Evolutionary conservation across 2,329 filamentous ascomycete species (phyloP), one percentile per base, ranked within the genome.

Genomic region (Talaromyces sp.): DNA sequence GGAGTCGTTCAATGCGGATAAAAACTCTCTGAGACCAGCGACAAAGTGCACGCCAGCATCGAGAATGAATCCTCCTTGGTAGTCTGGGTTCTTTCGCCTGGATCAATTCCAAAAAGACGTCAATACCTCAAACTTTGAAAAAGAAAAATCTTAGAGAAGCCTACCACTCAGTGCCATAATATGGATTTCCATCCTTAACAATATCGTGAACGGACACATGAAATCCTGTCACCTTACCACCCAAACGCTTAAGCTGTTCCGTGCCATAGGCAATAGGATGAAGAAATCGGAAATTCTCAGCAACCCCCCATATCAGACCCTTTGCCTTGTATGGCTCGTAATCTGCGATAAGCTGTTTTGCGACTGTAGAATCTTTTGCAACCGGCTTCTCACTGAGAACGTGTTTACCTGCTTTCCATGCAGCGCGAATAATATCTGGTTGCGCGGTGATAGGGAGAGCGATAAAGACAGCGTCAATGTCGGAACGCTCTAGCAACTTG

Each of bases 1-100:
- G 9, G 81, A 77, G 56, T 83, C 74, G 22, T 37, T 37, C 13
- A 47, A 25, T 19, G 41, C 62, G 3, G 80, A 78, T 0, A 76
- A 67, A 49, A 93, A 73, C 37, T 85, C 74, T 17, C 90, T 81
- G 59, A 89, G 82, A 0, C 79, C 87, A 8, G 90, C 90, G 7
- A 88, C 80, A 67, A 86, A 88, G 75, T 93, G 91, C 31, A 93
- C 89, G 50, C 91, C 90, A 15, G 86, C 89, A 72, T 93, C 90
- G 2, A 93, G 84, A 63, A 93, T 75, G 73, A 92, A 93, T 0
- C 91, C 90, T 63, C 90, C 91, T 76, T 92, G 90, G 73, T 91
- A 86, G 61, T 85, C 81, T 1, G 90, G 90, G 63, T 79, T 83
- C 74, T 89, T 89, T 63, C 91, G 86, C 61, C 43, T 61, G 5